A percentile compares a stretch with the other conserved stretches of the same genome.
Conservation (phyloP, 768 basidiomycete genomes). For the Pleurotus sapidus region DNA sequence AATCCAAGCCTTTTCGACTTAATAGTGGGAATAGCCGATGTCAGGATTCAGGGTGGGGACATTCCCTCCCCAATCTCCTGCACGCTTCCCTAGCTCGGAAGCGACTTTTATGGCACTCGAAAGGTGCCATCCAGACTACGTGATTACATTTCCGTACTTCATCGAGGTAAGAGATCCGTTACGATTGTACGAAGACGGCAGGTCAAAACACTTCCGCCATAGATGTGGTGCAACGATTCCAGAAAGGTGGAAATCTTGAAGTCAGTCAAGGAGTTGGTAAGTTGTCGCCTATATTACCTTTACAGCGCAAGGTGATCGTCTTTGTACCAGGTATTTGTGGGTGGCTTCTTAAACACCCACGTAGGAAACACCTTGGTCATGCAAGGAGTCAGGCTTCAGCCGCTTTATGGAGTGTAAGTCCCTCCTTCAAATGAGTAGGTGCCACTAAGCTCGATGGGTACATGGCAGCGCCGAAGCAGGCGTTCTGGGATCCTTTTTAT, state of each 20-base stretch:
- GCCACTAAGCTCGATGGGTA: not conserved
- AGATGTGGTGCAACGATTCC: not conserved
- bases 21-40: not conserved
- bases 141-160: slow-evolving; percentile 5
- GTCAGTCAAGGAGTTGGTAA: not conserved
- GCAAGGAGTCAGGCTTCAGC: not conserved
- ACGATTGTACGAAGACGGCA: not conserved
- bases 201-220: not conserved
- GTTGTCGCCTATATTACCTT: not conserved
- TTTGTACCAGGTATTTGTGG: slow-evolving; percentile 4
- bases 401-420: slow-evolving; percentile 4
- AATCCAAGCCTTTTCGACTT: too few species aligned
- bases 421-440: not conserved
- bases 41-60: slow-evolving; percentile 15
- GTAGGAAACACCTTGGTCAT: slow-evolving; percentile 2
- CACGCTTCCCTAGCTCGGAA: slow-evolving; percentile 16
- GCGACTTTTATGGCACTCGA: slow-evolving; percentile 11
- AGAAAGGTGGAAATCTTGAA: not conserved
- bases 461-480: not conserved
- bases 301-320: not conserved
- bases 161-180: slow-evolving; percentile 1
- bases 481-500: not conserved
- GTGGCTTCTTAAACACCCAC: slow-evolving; percentile 4
- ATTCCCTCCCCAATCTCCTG: slow-evolving; percentile 17
- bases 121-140: not conserved